phyloP scores from a whole-genome alignment of 306 rosid species.

The Ormosia emarginata region DNA sequence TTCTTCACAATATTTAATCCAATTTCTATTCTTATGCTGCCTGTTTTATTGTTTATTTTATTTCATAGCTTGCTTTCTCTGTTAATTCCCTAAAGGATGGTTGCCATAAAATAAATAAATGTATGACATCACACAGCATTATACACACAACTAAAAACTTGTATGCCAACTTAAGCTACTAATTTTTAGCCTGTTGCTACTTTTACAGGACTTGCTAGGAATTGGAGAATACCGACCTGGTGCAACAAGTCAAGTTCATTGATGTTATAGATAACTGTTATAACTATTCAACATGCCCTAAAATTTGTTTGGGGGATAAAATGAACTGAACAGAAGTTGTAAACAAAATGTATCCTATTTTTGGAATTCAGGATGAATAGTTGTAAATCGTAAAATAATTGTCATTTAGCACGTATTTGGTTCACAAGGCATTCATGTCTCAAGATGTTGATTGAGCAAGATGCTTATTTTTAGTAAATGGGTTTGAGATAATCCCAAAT shows the following conservation, averaged over 20 bases:
- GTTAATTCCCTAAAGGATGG: background rate
- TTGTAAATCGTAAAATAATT: background rate
- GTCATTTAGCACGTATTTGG: background rate
- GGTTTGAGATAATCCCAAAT: too few species aligned
- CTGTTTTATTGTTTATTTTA: background rate
- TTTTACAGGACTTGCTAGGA: conserved; percentile 81
- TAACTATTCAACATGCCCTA: background rate
- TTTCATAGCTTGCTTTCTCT: background rate
- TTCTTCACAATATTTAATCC: background rate
- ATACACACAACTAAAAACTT: background rate
- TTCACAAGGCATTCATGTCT: background rate
- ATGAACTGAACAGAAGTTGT: background rate
- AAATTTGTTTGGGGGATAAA: background rate
- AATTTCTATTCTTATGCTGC: background rate
- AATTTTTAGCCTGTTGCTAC: background rate
- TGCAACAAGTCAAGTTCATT: conserved; percentile 43
- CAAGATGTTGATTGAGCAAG: background rate
- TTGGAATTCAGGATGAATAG: background rate
- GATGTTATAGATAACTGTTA: conserved; percentile 15
- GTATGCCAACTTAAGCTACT: background rate
- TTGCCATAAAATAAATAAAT: background rate
- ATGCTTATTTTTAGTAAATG: too few species aligned
- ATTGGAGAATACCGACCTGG: conserved; percentile 92
- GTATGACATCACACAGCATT: background rate
- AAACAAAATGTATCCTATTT: background rate